Percentiles rank a stretch among this genome's conserved stretches.
These are phyloP conservation scores for Plantago lanceolata DNA, from an alignment of 305 asterid species.

Conservation along the genomic window DNA sequence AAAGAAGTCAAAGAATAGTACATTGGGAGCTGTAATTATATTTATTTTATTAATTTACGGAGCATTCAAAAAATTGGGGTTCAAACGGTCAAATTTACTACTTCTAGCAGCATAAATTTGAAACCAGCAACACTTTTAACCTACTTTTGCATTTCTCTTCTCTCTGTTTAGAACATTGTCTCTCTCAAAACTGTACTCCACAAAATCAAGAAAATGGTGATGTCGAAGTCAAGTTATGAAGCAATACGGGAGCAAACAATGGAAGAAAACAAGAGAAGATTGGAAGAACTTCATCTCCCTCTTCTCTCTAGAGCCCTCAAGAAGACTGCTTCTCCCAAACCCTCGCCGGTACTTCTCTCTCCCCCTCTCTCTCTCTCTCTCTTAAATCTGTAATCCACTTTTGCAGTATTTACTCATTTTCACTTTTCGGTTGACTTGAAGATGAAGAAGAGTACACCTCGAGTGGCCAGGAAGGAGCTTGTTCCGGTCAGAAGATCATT, in stretches of 20 bases:
- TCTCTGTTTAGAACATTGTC: slow-evolving; percentile 1
- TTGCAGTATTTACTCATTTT: too few species aligned
- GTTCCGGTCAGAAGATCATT: slow-evolving; percentile 74
- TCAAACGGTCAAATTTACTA: slow-evolving; percentile 49
- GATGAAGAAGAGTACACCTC: slow-evolving; percentile 69
- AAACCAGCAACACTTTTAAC: background rate
- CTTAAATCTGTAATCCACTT: too few species aligned
- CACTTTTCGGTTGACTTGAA: too few species aligned
- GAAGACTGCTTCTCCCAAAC: slow-evolving; percentile 53
- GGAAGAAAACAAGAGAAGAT: slow-evolving; percentile 83
- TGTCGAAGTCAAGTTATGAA: slow-evolving; percentile 54
- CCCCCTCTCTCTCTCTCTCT: slow-evolving; percentile 20
- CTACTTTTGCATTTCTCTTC: slow-evolving; percentile 9
- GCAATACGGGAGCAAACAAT: slow-evolving; percentile 54
- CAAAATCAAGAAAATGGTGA: slow-evolving; percentile 38
- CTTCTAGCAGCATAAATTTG: background rate
- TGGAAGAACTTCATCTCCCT: slow-evolving; percentile 82
- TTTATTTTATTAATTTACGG: background rate
- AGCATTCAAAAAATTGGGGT: slow-evolving; percentile 20
- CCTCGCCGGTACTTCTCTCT: slow-evolving; percentile 55
- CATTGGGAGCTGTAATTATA: background rate
- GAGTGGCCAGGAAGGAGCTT: slow-evolving; percentile 49
- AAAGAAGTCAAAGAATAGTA: too few species aligned
- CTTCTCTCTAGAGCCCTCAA: slow-evolving; percentile 63
- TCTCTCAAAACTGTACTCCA: background rate